A percentile compares a stretch with the other conserved stretches of the same genome.
Evolutionary conservation across 129 eudicot genomes (phyloP).

Genomic region (Rutidosis leptorrhynchoides): DNA sequence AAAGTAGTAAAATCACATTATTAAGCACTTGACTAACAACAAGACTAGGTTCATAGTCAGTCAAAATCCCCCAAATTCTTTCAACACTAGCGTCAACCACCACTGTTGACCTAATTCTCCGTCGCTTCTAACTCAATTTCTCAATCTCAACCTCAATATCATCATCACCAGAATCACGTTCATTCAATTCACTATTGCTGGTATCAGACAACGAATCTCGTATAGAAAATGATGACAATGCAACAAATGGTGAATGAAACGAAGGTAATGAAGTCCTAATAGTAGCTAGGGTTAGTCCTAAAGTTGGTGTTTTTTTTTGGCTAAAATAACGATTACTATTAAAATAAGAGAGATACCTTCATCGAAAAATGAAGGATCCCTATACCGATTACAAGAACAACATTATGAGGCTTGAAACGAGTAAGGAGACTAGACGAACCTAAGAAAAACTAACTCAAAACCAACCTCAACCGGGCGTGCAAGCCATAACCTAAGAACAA

Average conservation of each 20-base stretch:
- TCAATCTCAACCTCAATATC: conserved; percentile 47
- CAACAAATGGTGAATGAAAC: conserved; percentile 11
- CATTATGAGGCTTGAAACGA: no score
- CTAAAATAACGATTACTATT: no score
- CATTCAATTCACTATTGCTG: conserved; percentile 1
- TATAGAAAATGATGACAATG: conserved; percentile 13
- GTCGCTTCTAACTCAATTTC: conserved; percentile 47
- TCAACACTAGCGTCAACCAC: conserved; percentile 41
- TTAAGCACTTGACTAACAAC: conserved; percentile 69
- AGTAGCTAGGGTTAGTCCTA: neutral
- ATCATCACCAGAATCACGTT: conserved; percentile 16
- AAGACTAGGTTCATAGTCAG: conserved; percentile 79
- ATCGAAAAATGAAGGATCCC: no score
- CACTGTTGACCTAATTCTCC: conserved; percentile 63
- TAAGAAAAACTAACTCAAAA: no score
- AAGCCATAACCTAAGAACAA: no score
- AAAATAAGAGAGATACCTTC: no score
- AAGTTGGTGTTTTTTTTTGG: no score
- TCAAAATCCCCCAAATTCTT: conserved; percentile 60
- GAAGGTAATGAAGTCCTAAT: conserved; percentile 1
- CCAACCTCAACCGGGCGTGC: no score
- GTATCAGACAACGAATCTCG: conserved; percentile 12
- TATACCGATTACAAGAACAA: no score
- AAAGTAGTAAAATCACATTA: conserved; percentile 64
- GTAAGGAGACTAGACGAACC: no score